phyloP scores from a whole-genome alignment of 2,329 filamentous ascomycete genomes.

The Ophiocordyceps sinensis region DNA sequence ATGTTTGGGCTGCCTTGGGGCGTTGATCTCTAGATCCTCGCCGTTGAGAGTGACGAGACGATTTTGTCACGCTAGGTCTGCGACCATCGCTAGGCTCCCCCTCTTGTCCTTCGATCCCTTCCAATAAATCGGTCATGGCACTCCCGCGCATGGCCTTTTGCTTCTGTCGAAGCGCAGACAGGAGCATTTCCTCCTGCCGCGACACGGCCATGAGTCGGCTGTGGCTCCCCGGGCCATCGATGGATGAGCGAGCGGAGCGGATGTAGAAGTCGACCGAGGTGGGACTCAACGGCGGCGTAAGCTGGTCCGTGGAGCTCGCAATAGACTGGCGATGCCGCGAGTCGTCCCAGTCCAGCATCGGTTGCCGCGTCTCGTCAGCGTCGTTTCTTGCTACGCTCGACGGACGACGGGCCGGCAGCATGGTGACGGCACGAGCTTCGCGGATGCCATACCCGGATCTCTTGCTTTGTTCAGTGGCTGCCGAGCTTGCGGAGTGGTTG shows the following conservation, averaged over 20 bases:
- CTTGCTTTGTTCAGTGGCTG: conserved; percentile 16
- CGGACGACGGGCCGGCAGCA: conserved; percentile 16
- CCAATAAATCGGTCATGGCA: conserved; percentile 27
- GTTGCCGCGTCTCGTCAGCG: not conserved
- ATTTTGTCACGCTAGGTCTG: conserved; percentile 3
- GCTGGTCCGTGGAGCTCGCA: conserved; percentile 20
- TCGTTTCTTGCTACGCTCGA: conserved; percentile 11
- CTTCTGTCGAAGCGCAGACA: conserved; percentile 41
- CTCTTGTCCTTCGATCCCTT: conserved; percentile 6
- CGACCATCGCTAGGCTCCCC: not conserved
- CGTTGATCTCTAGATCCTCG: conserved; percentile 8
- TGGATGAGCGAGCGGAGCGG: conserved; percentile 22
- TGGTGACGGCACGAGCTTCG: conserved; percentile 24
- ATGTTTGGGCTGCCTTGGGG: conserved; percentile 15
- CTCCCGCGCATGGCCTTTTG: conserved; percentile 39
- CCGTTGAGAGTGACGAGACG: not conserved
- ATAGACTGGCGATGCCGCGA: conserved; percentile 7
- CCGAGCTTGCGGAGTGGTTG: conserved; percentile 20
- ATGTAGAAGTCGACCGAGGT: conserved; percentile 35
- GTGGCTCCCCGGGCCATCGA: conserved; percentile 15
- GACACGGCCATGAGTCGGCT: conserved; percentile 42
- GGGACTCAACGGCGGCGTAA: conserved; percentile 37
- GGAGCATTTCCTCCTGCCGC: conserved; percentile 41
- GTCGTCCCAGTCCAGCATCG: not conserved
- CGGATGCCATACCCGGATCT: conserved; percentile 18